phyloP scores from a whole-genome alignment of 768 basidiomycete genomes.

The Fomitopsis pulvina region DNA sequence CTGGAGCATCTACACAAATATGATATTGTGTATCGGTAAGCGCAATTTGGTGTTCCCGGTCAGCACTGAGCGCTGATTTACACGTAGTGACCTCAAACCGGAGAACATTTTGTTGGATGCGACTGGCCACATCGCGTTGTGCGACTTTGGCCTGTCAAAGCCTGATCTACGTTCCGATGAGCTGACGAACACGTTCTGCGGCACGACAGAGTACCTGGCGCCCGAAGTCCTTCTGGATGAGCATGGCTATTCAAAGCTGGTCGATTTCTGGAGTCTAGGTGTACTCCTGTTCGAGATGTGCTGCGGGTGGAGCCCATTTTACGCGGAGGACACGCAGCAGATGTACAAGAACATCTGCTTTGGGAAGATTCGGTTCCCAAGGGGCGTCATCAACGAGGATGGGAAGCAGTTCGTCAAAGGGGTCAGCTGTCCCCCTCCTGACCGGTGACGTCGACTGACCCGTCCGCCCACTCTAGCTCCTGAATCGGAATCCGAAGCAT shows the following conservation, averaged over 20 bases:
- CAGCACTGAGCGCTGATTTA: slow-evolving; percentile 2
- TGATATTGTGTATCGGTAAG: slow-evolving; percentile 88
- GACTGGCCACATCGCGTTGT: slow-evolving; percentile 96
- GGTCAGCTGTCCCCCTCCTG: slow-evolving; percentile 44
- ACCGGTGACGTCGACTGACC: background rate
- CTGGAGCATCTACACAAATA: slow-evolving; percentile 97
- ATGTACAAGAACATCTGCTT: slow-evolving; percentile 99
- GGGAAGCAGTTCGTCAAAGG: slow-evolving; percentile 99
- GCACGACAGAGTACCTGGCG: slow-evolving; percentile 97
- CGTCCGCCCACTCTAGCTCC: slow-evolving; percentile 46
- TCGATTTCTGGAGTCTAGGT: slow-evolving; percentile 97
- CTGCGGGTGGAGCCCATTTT: slow-evolving; percentile 99
- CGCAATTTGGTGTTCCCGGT: slow-evolving; percentile 11
- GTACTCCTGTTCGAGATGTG: slow-evolving; percentile 99
- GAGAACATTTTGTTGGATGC: slow-evolving; percentile 98
- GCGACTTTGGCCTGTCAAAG: slow-evolving; percentile 97
- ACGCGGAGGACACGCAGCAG: slow-evolving; percentile 97
- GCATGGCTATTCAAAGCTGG: slow-evolving; percentile 96
- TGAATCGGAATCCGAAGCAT: slow-evolving; percentile 98
- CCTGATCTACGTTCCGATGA: slow-evolving; percentile 90
- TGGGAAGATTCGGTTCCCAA: slow-evolving; percentile 97
- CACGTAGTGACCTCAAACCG: slow-evolving; percentile 83
- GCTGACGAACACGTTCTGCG: slow-evolving; percentile 98
- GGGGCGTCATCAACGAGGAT: slow-evolving; percentile 93
- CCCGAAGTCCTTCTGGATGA: slow-evolving; percentile 98